Base-by-base conservation (phyloP, 306 rosid genomes). In the Arachis stenosperma region DNA sequence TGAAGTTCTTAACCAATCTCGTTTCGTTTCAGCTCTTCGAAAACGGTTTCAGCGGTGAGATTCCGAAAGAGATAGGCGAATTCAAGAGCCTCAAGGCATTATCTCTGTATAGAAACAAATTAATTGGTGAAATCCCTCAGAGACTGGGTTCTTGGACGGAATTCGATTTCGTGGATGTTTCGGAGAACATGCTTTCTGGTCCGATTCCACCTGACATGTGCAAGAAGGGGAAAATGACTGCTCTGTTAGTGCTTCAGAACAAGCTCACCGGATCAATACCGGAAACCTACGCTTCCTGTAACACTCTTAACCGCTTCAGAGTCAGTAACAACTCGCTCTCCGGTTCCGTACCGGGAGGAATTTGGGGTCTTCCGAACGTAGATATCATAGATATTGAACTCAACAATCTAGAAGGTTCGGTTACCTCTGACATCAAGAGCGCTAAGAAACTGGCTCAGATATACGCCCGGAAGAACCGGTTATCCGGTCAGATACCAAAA, bases 141-240 rank as follows among this genome's bases (percentile, higher is more conserved):
- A 80, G 86, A 30, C 10, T 88, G 12, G 99, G 99, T 9, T 94
- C 91, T 5, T 90, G 86, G 97, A 36, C 96, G 0, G 67, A 80
- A 13, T 79, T 86, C 14, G 5, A 17, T 48, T 89, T 14, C 90
- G 90, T 94, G 6, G 99, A 94, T 64, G 93, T 82, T 7, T 87
- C 99, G 8, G 96, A 88, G 70, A 94, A 94, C 70, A 72, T 70
- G 9, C 33, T 94, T 54, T 73, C 88, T 1, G 99, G 99, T 50
- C 60, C 85, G 10, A 87, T 94, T 73, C 99, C 99, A 8, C 91
- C 97, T 1, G 74, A 91, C 22, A 91, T 94, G 99, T 94, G 99
- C 65, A 83, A 61, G 3, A 78, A 53, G 63, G 91, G 97, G 43
- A 83, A 75, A 55, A 87, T 94, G 96, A 7, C 0, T 0, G 73